Conservation (phyloP, 148 eudicot genomes). For the Diospyros kaki region DNA sequence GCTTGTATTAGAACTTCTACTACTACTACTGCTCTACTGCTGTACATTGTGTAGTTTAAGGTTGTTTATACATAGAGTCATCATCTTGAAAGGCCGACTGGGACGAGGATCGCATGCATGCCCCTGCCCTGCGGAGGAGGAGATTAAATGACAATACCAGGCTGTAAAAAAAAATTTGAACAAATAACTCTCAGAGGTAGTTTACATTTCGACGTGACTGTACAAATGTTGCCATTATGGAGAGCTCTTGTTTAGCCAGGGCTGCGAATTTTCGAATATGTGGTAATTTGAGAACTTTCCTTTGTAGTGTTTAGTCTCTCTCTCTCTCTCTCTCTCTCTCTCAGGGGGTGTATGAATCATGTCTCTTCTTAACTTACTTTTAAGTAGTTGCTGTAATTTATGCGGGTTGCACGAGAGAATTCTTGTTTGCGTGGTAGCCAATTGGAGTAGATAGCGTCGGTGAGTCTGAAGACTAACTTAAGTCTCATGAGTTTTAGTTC, state of each 20-base stretch:
- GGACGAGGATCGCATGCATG: slow-evolving; percentile 33
- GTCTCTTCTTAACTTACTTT: too few relatives aligned
- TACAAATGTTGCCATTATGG: slow-evolving; percentile 17
- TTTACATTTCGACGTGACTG: slow-evolving; percentile 16
- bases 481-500: too few relatives aligned
- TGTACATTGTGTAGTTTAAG: slow-evolving; percentile 81
- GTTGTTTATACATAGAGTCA: slow-evolving; percentile 53
- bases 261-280: slow-evolving; percentile 4
- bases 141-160: slow-evolving; percentile 11
- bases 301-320: not conserved
- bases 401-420: too few relatives aligned
- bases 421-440: too few relatives aligned
- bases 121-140: slow-evolving; percentile 21
- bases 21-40: slow-evolving; percentile 12
- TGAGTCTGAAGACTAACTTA: too few relatives aligned
- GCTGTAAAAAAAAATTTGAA: slow-evolving; percentile 19
- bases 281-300: slow-evolving; percentile 6
- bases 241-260: slow-evolving; percentile 9
- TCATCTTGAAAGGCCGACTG: slow-evolving; percentile 31
- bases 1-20: slow-evolving; percentile 41
- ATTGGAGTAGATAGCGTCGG: too few relatives aligned
- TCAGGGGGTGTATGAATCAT: too few relatives aligned
- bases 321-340: too few relatives aligned
- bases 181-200: slow-evolving; percentile 5
- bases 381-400: too few relatives aligned